These are phyloP conservation scores for sweet orange (Citrus sinensis) DNA, from an alignment of 345 rosid species.

Conservation along the genomic window DVS_A1.0 CM039166.1:24759501-24760000, in stretches of 20 bases:
- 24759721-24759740: conserved; percentile 26
- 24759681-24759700: conserved; percentile 4
- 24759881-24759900: background rate
- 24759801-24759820: background rate
- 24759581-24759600: conserved; percentile 32
- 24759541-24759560: conserved; percentile 8
- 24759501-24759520: background rate
- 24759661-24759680: conserved; percentile 11
- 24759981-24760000: conserved; percentile 14
- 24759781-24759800: conserved; percentile 38
- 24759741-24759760: conserved; percentile 19
- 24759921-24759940: conserved; percentile 17
- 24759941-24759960: conserved; percentile 27
- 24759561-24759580: conserved; percentile 49
- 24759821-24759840: background rate
- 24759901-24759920: conserved; percentile 13
- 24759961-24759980: conserved; percentile 21
- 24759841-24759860: background rate
- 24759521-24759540: background rate
- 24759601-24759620: conserved; percentile 37
- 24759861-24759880: background rate
- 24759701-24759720: conserved; percentile 27
- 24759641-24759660: conserved; percentile 18
- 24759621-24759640: conserved; percentile 27
- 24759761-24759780: conserved; percentile 23